phyloP scores from a whole-genome alignment of 176 grass and related monocot species.

The Musa troglodytarum region DNA sequence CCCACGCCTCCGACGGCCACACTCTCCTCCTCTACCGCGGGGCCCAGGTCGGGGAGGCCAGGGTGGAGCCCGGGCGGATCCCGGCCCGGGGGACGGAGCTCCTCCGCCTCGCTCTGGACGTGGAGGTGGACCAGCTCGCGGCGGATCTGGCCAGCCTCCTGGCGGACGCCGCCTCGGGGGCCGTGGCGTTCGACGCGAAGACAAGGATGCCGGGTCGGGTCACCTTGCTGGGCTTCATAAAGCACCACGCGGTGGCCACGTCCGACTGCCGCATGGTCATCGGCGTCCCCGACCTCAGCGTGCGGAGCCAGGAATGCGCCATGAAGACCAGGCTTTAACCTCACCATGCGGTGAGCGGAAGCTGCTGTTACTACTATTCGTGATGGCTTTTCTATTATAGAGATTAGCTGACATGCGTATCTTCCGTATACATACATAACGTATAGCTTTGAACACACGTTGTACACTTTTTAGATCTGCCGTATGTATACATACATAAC shows the following conservation, averaged over 20 bases:
- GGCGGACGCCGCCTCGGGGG: constrained; percentile 43
- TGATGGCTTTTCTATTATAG: no score
- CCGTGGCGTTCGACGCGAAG: constrained; percentile 50
- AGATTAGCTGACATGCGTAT: no score
- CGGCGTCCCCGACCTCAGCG: constrained; percentile 43
- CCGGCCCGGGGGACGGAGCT: constrained; percentile 25
- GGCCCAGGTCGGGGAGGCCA: constrained; percentile 35
- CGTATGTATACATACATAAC: no score
- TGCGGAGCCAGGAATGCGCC: constrained; percentile 57
- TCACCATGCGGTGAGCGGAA: not conserved
- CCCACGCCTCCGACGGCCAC: constrained; percentile 20
- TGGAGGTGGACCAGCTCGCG: constrained; percentile 37
- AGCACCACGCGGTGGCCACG: constrained; percentile 27
- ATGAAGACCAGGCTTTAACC: constrained; percentile 31
- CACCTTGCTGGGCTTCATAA: constrained; percentile 49
- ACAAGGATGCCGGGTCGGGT: constrained; percentile 44
- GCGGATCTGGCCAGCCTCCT: constrained; percentile 24
- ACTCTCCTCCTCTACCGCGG: constrained; percentile 50
- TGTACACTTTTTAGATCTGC: no score
- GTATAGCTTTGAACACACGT: no score
- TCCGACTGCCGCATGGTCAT: constrained; percentile 45
- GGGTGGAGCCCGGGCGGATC: constrained; percentile 34
- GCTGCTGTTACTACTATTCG: not conserved
- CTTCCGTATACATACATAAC: no score
- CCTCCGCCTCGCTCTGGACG: constrained; percentile 31